Evolutionary conservation across 2,329 filamentous ascomycete species (phyloP).

Genomic region (Colletotrichum godetiae): DNA sequence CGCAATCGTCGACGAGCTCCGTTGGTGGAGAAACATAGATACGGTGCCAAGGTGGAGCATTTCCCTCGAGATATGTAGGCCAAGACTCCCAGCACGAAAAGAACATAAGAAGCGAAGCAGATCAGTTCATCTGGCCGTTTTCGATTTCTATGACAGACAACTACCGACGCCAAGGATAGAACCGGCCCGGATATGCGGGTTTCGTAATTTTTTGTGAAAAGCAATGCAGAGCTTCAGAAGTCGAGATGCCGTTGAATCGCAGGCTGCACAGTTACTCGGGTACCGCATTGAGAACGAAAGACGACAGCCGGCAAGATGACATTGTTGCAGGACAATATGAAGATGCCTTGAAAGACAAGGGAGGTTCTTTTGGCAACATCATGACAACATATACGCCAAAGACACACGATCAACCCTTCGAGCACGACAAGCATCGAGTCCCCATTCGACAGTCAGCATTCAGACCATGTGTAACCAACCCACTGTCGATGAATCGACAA

Average conservation of each 20-base stretch:
- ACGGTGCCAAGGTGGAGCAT: slow-evolving; percentile 19
- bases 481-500: slow-evolving; percentile 50
- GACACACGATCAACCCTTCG: not conserved
- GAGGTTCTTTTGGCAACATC: not conserved
- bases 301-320: not conserved
- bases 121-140: slow-evolving; percentile 15
- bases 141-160: slow-evolving; percentile 18
- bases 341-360: not conserved
- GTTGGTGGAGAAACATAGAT: slow-evolving; percentile 33
- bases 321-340: not conserved
- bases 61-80: slow-evolving; percentile 18
- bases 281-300: not conserved
- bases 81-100: slow-evolving; percentile 11
- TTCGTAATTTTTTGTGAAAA: not conserved
- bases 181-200: slow-evolving; percentile 28
- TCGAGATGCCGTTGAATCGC: not conserved
- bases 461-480: slow-evolving; percentile 54
- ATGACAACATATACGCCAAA: not conserved
- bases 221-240: not conserved
- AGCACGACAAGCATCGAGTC: not conserved
- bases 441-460: slow-evolving; percentile 46
- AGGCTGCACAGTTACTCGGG: not conserved
- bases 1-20: not conserved
- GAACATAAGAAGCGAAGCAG: slow-evolving; percentile 31
- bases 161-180: slow-evolving; percentile 14